Percentiles rank a stretch among this genome's conserved stretches.
Evolutionary conservation across 129 eudicot genomes (phyloP).

Genomic region (Glebionis coronaria): DNA sequence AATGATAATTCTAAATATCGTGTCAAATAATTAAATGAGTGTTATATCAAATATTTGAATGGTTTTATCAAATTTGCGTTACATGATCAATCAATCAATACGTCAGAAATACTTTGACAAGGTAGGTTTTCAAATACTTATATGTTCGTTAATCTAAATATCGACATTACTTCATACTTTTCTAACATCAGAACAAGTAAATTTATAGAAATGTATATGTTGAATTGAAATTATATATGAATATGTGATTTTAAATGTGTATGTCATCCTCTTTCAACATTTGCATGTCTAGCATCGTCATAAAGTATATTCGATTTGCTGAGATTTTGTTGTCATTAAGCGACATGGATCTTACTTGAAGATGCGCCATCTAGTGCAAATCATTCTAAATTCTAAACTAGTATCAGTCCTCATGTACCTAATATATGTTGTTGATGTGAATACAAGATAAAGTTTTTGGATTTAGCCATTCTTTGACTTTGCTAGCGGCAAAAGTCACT

Average conservation of each 20-base stretch:
- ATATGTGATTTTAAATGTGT: background rate
- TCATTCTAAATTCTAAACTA: background rate
- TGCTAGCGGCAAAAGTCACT: too few species aligned
- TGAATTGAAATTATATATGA: background rate
- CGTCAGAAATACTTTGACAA: too few species aligned
- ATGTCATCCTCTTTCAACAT: background rate
- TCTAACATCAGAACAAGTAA: background rate
- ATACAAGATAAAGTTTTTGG: background rate
- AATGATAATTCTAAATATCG: too few species aligned
- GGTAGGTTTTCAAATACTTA: too few species aligned
- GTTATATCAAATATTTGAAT: too few species aligned
- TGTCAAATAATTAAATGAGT: too few species aligned
- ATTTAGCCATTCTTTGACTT: background rate
- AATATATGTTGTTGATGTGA: background rate
- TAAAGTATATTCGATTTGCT: background rate
- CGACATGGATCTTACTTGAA: background rate
- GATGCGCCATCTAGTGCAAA: background rate
- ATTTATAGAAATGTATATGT: background rate
- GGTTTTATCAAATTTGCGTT: too few species aligned
- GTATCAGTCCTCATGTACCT: background rate
- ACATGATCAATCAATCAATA: too few species aligned
- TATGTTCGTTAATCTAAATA: too few species aligned
- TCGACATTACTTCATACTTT: too few species aligned
- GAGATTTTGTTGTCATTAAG: background rate
- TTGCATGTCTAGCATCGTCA: background rate